Evolutionary conservation across 2,329 filamentous ascomycete genomes (phyloP), one percentile per base, ranked within the genome.

Genomic region (Hypoxylon sp.): DNA sequence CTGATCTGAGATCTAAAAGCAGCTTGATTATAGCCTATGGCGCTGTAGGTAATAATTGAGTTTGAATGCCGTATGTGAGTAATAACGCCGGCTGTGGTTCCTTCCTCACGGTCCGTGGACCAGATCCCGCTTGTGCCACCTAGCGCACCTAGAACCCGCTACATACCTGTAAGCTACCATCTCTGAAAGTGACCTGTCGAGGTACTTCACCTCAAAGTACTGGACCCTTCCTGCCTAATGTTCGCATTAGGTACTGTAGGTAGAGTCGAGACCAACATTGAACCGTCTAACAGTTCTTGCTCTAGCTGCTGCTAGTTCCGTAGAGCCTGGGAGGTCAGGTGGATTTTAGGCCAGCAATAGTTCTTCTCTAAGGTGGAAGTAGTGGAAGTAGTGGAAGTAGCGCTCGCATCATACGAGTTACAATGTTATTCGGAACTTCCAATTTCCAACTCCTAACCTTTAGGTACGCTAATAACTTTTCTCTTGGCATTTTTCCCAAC

Each of bases 1-100:
- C 67, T 59, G 63, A 69, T 69, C 67, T 67, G 52, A 69, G 67
- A 69, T 69, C 67, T 69, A 59, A 60, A 51, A 48, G 30, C 53
- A 52, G 46, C 34, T 6, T 58, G 55, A 63, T 63, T 51, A 67
- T 52, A 30, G 28, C 28, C 28, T 30, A 30, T 30, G 50, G 30
- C 57, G 51, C 63, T 56, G 64, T 52, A 69, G 36, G 58, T 63
- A 67, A 63, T 62, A 61, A 49, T 58, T 67, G 64, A 59, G 46
- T 56, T 50, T 60, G 36, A 64, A 38, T 64, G 65, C 65, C 60
- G 60, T 60, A 67, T 62, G 67, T 65, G 60, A 69, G 67, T 64
- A 69, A 69, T 69, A 55, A 63, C 50, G 62, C 51, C 65, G 60
- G 60, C 19, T 53, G 55, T 63, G 63, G 59, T 48, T 32, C 58